Evolutionary conservation across 75 land plant species (phyloP).

Genomic region (Sequoia sempervirens): DNA sequence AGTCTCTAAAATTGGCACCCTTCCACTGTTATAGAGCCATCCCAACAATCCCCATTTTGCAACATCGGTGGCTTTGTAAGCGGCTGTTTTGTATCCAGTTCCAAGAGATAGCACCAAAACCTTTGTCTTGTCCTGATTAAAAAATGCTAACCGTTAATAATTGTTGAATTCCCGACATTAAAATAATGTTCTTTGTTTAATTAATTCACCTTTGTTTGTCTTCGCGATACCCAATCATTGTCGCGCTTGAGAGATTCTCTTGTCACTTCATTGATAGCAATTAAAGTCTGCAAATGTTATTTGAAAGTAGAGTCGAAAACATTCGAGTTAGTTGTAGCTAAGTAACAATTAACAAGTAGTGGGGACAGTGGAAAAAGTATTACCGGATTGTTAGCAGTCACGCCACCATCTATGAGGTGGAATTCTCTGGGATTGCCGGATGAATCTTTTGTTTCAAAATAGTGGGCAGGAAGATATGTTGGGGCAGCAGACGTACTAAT

Average conservation of each 20-base stretch:
- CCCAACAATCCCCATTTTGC: conserved; percentile 24
- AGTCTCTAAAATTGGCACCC: conserved; percentile 11
- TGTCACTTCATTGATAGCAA: not conserved
- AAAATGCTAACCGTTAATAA: not conserved
- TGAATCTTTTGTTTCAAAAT: conserved; percentile 18
- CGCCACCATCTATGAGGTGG: conserved; percentile 49
- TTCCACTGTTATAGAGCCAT: conserved; percentile 7
- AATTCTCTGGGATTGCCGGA: conserved; percentile 2
- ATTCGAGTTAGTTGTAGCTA: no score
- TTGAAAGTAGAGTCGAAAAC: not conserved
- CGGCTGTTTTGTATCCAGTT: conserved; percentile 9
- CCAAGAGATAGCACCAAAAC: conserved; percentile 33
- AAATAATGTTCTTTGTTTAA: not conserved
- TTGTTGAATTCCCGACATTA: not conserved
- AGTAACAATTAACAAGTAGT: not conserved
- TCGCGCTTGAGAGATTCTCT: not conserved
- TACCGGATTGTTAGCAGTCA: conserved; percentile 49
- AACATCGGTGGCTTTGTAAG: conserved; percentile 17
- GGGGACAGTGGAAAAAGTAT: no score
- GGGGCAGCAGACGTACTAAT: conserved; percentile 58
- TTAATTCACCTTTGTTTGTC: not conserved
- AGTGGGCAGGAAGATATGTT: conserved; percentile 40
- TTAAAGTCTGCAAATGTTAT: not conserved
- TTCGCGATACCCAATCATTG: not conserved
- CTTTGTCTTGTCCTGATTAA: conserved; percentile 4